Evolutionary conservation across 2,329 filamentous ascomycete species (phyloP), one percentile per base, ranked within the genome.

Genomic region (Talaromyces piceae): DNA sequence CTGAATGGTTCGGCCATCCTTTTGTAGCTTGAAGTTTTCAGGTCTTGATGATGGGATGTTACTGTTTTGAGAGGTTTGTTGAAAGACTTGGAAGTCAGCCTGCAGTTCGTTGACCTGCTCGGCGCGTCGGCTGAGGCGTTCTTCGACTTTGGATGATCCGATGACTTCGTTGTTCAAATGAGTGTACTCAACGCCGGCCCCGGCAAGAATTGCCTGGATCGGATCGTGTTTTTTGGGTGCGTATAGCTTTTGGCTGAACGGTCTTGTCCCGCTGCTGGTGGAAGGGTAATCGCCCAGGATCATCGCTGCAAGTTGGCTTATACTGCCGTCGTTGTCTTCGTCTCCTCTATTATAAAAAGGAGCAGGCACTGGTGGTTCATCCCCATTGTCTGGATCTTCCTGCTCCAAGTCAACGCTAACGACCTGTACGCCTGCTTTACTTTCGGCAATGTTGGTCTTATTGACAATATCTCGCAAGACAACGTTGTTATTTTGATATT

Each of bases 81-180:
- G 55, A 49, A 72, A 72, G 30, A 71, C 67, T 43, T 68, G 66
- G 6, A 61, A 50, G 41, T 68, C 59, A n/a, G 61, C 63, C 4
- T 62, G 55, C 8, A 64, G 59, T 22, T 66, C 61, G 16, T 60
- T 60, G 7, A 65, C 64, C 31, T 70, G 67, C 62, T 86, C 82
- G 4, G 91, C 93, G 39, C 81, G 82, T 18, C 84, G 83, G 43
- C 87, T 91, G 4, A 98, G 79, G 52, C 85, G 81, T 56, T 87
- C 86, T 70, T 98, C 93, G n/a, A 96, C 80, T 59, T 86, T 88
- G n/a, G 87, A 93, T 1, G 88, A 86, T 9, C 93, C 93, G 51
- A 98, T 82, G 12, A 98, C 91, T 68, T 98, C 91, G 1, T 88
- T 89, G 65, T 98, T 98, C 60, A 97, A 87, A 63, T 98, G 93